A percentile compares a stretch with the other conserved stretches of the same genome.
These are phyloP conservation scores for Eucalyptus urophylla DNA, from an alignment of 345 rosid species.

Conservation along the genomic window DNA sequence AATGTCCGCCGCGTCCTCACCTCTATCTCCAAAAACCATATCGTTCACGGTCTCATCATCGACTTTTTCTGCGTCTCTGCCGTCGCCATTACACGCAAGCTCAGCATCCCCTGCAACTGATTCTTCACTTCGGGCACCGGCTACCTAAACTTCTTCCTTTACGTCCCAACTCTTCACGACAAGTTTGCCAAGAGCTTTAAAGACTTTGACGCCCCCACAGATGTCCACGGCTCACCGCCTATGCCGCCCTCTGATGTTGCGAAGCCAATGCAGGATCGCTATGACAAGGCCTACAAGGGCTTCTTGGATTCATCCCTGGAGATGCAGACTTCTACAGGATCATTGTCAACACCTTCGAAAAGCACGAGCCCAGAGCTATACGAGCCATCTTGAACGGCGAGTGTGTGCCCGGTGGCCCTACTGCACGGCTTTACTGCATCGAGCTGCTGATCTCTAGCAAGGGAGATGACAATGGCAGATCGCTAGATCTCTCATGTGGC, in stretches of 20 bases:
- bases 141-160: slow-evolving; percentile 7
- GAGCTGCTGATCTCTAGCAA: slow-evolving; percentile 34
- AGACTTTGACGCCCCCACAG: slow-evolving; percentile 7
- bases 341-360: too few species aligned
- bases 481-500: slow-evolving; percentile 31
- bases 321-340: too few species aligned
- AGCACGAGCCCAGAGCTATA: too few species aligned
- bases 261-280: slow-evolving; percentile 2
- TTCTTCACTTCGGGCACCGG: slow-evolving; percentile 34
- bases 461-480: background rate
- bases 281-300: slow-evolving; percentile 2
- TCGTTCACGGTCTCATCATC: too few species aligned
- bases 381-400: slow-evolving; percentile 10
- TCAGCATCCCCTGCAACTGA: slow-evolving; percentile 24
- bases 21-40: too few species aligned
- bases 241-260: slow-evolving; percentile 14
- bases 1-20: too few species aligned
- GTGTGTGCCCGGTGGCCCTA: slow-evolving; percentile 10
- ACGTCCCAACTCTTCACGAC: slow-evolving; percentile 16
- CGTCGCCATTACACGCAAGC: slow-evolving; percentile 3
- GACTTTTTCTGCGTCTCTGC: slow-evolving; percentile 12
- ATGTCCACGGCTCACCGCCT: slow-evolving; percentile 26
- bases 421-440: slow-evolving; percentile 29
- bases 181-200: slow-evolving; percentile 8
- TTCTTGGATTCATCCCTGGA: background rate